Evolutionary conservation across 768 basidiomycete species (phyloP).

Genomic region (Suillus weaverae): DNA sequence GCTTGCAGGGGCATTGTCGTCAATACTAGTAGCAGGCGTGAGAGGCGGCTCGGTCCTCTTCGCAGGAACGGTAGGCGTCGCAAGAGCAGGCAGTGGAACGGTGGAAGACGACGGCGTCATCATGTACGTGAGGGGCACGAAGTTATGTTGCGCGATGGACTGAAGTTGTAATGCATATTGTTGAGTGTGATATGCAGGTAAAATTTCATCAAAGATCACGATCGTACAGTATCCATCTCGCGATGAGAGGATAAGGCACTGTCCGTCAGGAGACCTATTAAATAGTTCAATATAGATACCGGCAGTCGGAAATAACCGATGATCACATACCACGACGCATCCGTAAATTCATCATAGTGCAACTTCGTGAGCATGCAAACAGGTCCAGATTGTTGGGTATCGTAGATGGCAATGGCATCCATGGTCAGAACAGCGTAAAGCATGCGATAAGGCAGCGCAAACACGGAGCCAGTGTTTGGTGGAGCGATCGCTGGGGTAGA

Average conservation of each 20-base stretch:
- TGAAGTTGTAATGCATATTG: constrained; percentile 89
- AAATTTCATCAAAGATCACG: constrained; percentile 91
- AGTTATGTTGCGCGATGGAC: constrained; percentile 85
- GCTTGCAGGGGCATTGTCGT: constrained; percentile 17
- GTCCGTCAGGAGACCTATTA: constrained; percentile 91
- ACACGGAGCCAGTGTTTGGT: constrained; percentile 56
- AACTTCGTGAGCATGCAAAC: constrained; percentile 90
- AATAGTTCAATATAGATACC: constrained; percentile 10
- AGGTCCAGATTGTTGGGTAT: constrained; percentile 94
- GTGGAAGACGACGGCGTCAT: constrained; percentile 34
- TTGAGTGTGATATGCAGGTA: constrained; percentile 85
- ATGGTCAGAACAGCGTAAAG: constrained; percentile 94
- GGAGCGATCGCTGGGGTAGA: constrained; percentile 41
- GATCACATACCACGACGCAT: constrained; percentile 85
- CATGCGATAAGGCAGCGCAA: constrained; percentile 91
- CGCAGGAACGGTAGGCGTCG: constrained; percentile 30
- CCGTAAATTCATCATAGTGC: constrained; percentile 98
- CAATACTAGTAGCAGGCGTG: constrained; percentile 33
- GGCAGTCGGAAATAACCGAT: constrained; percentile 1
- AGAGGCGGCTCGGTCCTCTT: constrained; percentile 40
- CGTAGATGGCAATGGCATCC: constrained; percentile 93
- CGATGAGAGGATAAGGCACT: constrained; percentile 86
- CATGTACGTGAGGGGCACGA: constrained; percentile 55
- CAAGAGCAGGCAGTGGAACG: constrained; percentile 33
- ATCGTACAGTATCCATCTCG: constrained; percentile 98